These are phyloP conservation scores for Theileria annulata DNA, from an alignment of 169 alveolate genomes.

Conservation along the genomic window DNA sequence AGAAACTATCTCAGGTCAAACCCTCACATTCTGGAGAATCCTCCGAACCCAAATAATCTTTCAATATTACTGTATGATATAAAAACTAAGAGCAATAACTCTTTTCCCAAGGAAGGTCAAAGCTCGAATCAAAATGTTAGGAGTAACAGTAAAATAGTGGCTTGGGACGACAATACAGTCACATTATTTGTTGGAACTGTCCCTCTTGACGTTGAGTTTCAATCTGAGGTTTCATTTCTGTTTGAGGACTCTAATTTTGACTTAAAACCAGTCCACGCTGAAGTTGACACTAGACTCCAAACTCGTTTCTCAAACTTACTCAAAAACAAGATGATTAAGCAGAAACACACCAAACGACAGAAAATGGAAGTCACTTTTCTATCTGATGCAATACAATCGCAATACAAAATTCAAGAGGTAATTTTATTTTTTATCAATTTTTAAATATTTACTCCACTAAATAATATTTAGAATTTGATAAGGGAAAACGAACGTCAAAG, in stretches of 20 bases:
- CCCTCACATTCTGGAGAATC: slow-evolving; percentile 54
- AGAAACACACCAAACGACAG: slow-evolving; percentile 58
- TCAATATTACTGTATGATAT: neutral
- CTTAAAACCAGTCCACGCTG: slow-evolving; percentile 66
- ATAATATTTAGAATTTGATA: slow-evolving; percentile 25
- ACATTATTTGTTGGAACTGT: slow-evolving; percentile 53
- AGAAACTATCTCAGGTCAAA: slow-evolving; percentile 34
- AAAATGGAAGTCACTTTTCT: slow-evolving; percentile 58
- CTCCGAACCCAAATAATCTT: slow-evolving; percentile 10
- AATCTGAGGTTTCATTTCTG: slow-evolving; percentile 48
- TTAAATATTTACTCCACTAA: neutral
- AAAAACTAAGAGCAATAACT: neutral
- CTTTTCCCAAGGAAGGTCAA: neutral
- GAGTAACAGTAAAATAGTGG: slow-evolving; percentile 59
- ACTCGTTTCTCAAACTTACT: slow-evolving; percentile 57
- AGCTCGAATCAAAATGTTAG: neutral
- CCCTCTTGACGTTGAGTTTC: slow-evolving; percentile 49
- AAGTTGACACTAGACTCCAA: slow-evolving; percentile 46
- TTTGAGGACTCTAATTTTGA: slow-evolving; percentile 63
- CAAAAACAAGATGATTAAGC: slow-evolving; percentile 41
- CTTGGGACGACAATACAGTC: slow-evolving; percentile 65
- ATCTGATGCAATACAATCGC: slow-evolving; percentile 61
- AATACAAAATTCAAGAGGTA: slow-evolving; percentile 35
- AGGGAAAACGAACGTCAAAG: slow-evolving; percentile 58
- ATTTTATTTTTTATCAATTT: neutral